phyloP scores from a whole-genome alignment of 2,329 filamentous ascomycete species.

The Xylariaceae sp. region DNA sequence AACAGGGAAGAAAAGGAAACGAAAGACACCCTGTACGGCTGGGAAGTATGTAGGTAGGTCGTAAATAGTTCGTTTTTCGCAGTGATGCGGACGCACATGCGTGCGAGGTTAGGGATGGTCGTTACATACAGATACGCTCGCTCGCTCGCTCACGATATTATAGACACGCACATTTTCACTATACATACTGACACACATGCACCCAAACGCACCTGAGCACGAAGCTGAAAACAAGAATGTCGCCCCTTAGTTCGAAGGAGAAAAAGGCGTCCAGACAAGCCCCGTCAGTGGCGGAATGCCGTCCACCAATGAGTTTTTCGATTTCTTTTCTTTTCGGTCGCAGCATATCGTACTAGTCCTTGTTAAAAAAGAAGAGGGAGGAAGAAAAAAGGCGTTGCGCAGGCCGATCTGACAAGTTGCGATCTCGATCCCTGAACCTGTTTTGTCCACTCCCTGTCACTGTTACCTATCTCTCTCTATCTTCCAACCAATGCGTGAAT shows the following conservation, averaged over 20 bases:
- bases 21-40: too few relatives aligned
- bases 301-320: too few relatives aligned
- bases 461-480: background rate
- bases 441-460: background rate
- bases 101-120: background rate
- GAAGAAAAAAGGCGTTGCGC: background rate
- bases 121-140: background rate
- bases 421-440: background rate
- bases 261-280: too few relatives aligned
- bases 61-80: background rate
- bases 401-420: slow-evolving; percentile 9
- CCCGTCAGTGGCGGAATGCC: too few relatives aligned
- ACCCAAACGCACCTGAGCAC: background rate
- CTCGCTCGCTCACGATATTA: background rate
- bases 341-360: background rate
- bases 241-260: too few relatives aligned
- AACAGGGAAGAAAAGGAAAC: too few relatives aligned
- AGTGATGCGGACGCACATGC: background rate
- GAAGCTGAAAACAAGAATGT: background rate
- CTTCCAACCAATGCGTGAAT: too few relatives aligned
- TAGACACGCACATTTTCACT: background rate
- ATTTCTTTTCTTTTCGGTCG: background rate
- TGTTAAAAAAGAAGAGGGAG: background rate
- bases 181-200: background rate
- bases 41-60: background rate